Conservation (phyloP, 1,284 basidiomycete species). For the Rhodotorula sp. region DNA sequence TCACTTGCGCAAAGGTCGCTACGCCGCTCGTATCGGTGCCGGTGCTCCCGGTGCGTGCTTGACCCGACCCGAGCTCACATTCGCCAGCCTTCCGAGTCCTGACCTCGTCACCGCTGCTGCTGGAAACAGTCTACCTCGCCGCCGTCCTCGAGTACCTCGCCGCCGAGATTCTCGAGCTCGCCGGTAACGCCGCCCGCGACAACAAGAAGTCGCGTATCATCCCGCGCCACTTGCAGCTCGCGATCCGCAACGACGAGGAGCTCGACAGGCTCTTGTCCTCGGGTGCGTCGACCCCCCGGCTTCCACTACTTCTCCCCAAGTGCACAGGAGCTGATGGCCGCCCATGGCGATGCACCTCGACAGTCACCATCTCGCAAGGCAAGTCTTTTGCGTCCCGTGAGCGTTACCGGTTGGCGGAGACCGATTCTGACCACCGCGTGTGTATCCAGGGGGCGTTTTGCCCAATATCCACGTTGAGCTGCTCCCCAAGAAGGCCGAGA, state of each 20-base stretch:
- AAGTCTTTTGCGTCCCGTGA: neutral
- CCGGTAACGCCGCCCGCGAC: constrained; percentile 72
- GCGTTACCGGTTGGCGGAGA: neutral
- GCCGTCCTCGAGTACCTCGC: constrained; percentile 80
- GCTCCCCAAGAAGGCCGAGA: neutral
- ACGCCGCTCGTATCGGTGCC: constrained; percentile 66
- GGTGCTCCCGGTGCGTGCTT: constrained; percentile 65
- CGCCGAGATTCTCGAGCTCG: constrained; percentile 83
- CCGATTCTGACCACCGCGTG: neutral
- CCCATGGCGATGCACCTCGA: neutral
- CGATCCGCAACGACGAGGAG: constrained; percentile 61
- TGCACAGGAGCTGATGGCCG: neutral
- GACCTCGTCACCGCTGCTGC: neutral
- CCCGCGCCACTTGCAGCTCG: constrained; percentile 83
- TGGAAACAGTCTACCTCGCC: constrained; percentile 71
- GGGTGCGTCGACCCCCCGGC: constrained; percentile 1
- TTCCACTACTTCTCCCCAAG: neutral
- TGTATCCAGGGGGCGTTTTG: constrained; percentile 43
- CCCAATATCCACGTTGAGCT: constrained; percentile 2
- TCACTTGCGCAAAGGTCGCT: constrained; percentile 55
- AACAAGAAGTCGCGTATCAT: constrained; percentile 88
- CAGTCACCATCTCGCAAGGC: constrained; percentile 81
- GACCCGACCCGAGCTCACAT: neutral
- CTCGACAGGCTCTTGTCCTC: constrained; percentile 65
- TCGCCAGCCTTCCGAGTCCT: neutral